A percentile compares a stretch with the other conserved stretches of the same genome.
phyloP scores from a whole-genome alignment of 352 stramenopile species.

The Phytophthora fragariae region DNA sequence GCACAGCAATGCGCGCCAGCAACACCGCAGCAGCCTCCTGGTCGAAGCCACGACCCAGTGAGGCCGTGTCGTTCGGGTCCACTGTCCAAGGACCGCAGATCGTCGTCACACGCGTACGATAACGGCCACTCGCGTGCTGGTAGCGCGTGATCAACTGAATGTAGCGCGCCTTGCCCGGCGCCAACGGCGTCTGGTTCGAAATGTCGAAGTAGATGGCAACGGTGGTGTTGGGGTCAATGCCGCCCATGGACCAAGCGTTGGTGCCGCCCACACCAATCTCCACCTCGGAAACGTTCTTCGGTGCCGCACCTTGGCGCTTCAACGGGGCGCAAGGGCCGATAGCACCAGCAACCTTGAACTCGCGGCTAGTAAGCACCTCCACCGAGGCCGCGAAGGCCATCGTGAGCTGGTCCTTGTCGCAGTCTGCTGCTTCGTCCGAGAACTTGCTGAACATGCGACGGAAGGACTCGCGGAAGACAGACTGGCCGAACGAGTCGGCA shows the following conservation, averaged over 20 bases:
- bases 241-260: conserved; percentile 97
- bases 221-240: conserved; percentile 97
- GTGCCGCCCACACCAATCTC: conserved; percentile 95
- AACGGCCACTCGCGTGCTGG: conserved; percentile 96
- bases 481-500: conserved; percentile 98
- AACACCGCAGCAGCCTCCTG: conserved; percentile 99
- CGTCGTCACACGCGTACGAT: conserved; percentile 97
- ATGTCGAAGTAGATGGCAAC: conserved; percentile 99
- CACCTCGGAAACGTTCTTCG: conserved; percentile 96
- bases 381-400: conserved; percentile 97
- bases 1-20: conserved; percentile 91
- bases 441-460: conserved; percentile 97
- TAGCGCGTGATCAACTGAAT: conserved; percentile 99
- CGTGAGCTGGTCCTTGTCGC: conserved; percentile 95
- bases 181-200: conserved; percentile 79
- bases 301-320: conserved; percentile 92
- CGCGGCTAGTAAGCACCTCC: conserved; percentile 96
- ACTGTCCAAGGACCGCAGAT: conserved; percentile 96
- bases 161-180: conserved; percentile 94
- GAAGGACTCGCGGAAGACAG: conserved; percentile 99
- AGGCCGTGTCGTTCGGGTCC: conserved; percentile 92
- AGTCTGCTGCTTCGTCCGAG: conserved; percentile 94
- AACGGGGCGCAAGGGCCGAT: conserved; percentile 97
- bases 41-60: conserved; percentile 97
- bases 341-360: conserved; percentile 99